Percentiles rank a stretch among this genome's conserved stretches.
Evolutionary conservation across 2,329 filamentous ascomycete species (phyloP).

Genomic region (Hypoxylon sp.): DNA sequence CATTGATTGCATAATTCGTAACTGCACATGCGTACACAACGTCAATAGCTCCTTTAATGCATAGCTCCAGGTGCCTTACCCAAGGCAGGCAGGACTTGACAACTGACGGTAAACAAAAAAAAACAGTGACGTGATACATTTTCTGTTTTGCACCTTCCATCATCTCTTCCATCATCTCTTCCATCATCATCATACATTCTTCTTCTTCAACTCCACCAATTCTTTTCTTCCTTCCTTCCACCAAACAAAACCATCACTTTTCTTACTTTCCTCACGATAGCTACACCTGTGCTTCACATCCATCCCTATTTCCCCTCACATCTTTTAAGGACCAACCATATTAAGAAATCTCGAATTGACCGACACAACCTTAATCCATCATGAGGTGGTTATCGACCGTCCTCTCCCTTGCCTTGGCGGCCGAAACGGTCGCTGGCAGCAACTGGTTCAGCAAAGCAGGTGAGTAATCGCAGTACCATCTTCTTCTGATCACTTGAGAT

Average conservation of each 20-base stretch:
- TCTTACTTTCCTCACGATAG: constrained; percentile 7
- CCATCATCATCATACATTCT: constrained; percentile 31
- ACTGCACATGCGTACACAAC: no score
- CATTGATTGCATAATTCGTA: no score
- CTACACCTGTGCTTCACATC: neutral
- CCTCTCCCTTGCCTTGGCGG: constrained; percentile 75
- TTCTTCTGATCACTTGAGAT: neutral
- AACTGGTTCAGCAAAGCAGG: constrained; percentile 88
- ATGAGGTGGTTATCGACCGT: constrained; percentile 83
- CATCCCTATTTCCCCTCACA: neutral
- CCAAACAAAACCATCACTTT: constrained; percentile 20
- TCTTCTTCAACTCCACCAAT: constrained; percentile 24
- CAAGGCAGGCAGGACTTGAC: constrained; percentile 9
- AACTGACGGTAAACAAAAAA: constrained; percentile 38
- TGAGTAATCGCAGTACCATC: constrained; percentile 63
- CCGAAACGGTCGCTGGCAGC: constrained; percentile 74
- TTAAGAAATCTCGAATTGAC: constrained; percentile 5
- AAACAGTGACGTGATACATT: constrained; percentile 48
- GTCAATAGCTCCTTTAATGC: constrained; percentile 12
- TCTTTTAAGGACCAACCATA: neutral
- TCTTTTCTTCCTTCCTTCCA: constrained; percentile 2
- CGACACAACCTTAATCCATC: constrained; percentile 42
- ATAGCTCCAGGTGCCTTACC: constrained; percentile 6
- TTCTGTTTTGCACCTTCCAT: constrained; percentile 33
- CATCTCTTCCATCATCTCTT: no score